phyloP scores from a whole-genome alignment of 305 asterid species.

The Petunia hybrid region DNA sequence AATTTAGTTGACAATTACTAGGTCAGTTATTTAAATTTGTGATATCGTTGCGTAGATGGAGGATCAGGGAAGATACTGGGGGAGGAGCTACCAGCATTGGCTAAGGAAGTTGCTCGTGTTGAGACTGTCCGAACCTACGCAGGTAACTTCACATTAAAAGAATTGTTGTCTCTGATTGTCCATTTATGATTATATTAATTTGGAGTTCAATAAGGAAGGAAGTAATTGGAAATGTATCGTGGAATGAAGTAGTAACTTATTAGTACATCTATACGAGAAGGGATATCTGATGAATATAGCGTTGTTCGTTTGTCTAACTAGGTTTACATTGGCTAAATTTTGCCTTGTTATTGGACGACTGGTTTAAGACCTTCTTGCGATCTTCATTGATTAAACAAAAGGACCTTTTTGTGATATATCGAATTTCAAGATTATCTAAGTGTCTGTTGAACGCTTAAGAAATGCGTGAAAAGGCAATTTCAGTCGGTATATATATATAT shows the following conservation, averaged over 20 bases:
- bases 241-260: neutral
- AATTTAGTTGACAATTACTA: neutral
- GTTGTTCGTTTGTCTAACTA: neutral
- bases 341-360: neutral
- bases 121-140: conserved; percentile 91
- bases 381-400: neutral
- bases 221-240: neutral
- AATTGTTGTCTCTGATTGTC: neutral
- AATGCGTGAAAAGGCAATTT: neutral
- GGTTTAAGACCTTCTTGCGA: neutral
- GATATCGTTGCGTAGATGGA: conserved; percentile 50
- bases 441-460: neutral
- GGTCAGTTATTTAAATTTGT: neutral
- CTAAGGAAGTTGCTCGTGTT: conserved; percentile 96
- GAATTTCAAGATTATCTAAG: neutral
- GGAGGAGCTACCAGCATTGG: conserved; percentile 84
- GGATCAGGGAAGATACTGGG: conserved; percentile 69
- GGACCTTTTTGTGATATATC: no score
- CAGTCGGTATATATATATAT: neutral
- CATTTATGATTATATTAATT: neutral
- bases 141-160: conserved; percentile 49
- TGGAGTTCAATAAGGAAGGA: neutral
- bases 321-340: neutral
- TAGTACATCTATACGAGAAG: neutral
- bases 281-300: neutral